Base-by-base conservation (phyloP, 1,139 yeast genomes). In the Pichia sp. region DNA sequence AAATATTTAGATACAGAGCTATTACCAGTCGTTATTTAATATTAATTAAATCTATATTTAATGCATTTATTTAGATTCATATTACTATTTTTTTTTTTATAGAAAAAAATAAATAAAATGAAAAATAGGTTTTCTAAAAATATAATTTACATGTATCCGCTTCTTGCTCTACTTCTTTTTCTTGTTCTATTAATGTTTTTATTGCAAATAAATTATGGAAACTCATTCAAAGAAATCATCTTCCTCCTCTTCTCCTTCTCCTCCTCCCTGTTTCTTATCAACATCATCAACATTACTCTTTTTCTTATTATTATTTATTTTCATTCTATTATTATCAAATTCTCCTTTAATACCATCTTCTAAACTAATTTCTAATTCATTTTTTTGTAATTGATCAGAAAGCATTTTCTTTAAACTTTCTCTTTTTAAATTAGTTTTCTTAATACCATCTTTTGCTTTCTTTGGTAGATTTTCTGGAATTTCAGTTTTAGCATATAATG, bases 401-500 rank as follows among this genome's bases (percentile, higher is more conserved):
- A 82, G 70, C 38, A 71, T 61, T 54, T 75, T 77, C 57, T 77
- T 76, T 54, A 70, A 74, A 30, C 67, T 71, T 28, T 67, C 62
- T 59, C 78, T 73, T 47, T 68, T 69, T 39, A 69, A 69, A 40
- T 77, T 78, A 0, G 87, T 77, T 46, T 60, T 48, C 41, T 64
- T 68, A 44, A 66, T 48, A 4, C 80, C 82, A 48, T 65, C 67
- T 51, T 68, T 71, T 23, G 71, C 74, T 50, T 71, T 71, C 24
- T 67, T 65, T 45, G 65, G 62, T 37, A 48, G 27, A 23, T 43
- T 40, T 2, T 46, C 47, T 6, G 42, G 49, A 23, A 58, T 50
- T 30, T 60, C 56, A 10, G 52, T 55, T 23, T 64, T 65, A 9
- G 86, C 87, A 60, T 79, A 92, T 49, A 92, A 66, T 0, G 97